These are phyloP conservation scores for Climacium dendroides DNA, from an alignment of 225 moss, liverwort and hornwort species.

Conservation along the genomic window DNA sequence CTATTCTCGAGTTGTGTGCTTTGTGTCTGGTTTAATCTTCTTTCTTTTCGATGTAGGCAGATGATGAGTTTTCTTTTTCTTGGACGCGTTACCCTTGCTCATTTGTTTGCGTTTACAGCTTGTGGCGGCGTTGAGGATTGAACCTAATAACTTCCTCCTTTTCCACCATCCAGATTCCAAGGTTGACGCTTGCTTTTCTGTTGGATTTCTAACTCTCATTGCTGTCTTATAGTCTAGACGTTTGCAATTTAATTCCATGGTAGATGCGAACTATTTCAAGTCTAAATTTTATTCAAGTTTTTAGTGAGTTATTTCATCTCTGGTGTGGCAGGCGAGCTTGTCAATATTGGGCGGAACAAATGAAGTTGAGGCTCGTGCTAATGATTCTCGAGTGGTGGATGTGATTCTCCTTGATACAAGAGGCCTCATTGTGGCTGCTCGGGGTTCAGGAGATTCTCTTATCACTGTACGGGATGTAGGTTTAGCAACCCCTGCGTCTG, in stretches of 20 bases:
- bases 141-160: constrained; percentile 57
- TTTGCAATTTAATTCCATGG: not conserved
- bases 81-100: not conserved
- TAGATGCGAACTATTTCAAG: not conserved
- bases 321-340: constrained; percentile 53
- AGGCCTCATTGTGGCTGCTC: constrained; percentile 60
- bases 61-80: not conserved
- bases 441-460: constrained; percentile 61
- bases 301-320: not conserved
- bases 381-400: constrained; percentile 66
- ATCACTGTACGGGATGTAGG: constrained; percentile 79
- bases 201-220: not conserved
- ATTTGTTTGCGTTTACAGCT: constrained; percentile 42
- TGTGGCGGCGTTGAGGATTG: constrained; percentile 80
- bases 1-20: not conserved
- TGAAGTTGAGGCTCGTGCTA: constrained; percentile 71
- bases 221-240: not conserved
- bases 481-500: constrained; percentile 70
- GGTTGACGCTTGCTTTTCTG: constrained; percentile 13
- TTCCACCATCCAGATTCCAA: constrained; percentile 78
- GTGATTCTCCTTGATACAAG: constrained; percentile 61
- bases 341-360: constrained; percentile 78
- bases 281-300: not conserved
- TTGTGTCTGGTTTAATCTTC: not conserved
- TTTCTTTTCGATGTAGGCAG: not conserved